A percentile compares a stretch with the other conserved stretches of the same genome.
Evolutionary conservation across 345 rosid genomes (phyloP).

Genomic region (Viola odorata): DNA sequence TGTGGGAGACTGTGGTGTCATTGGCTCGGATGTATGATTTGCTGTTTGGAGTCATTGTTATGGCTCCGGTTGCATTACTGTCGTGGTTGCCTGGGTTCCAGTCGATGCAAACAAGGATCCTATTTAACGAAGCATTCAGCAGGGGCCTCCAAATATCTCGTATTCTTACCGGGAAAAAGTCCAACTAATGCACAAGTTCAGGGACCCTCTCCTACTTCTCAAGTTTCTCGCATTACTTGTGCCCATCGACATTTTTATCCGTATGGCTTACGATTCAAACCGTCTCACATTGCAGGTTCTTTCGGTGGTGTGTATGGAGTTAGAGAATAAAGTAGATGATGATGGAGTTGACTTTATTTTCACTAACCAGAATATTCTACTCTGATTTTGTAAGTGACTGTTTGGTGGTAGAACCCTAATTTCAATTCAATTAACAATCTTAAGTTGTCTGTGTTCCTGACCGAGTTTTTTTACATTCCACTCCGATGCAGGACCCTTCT

Average conservation of each 20-base stretch:
- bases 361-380: too few species aligned
- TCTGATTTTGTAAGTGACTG: too few species aligned
- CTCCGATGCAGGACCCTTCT: too few species aligned
- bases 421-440: too few species aligned
- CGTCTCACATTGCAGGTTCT: too few species aligned
- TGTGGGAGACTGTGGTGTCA: constrained; percentile 75
- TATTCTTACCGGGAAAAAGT: constrained; percentile 66
- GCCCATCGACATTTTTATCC: neutral
- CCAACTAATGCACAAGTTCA: constrained; percentile 19
- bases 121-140: constrained; percentile 88
- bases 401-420: too few species aligned
- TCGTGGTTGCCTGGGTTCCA: constrained; percentile 94
- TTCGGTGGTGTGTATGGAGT: too few species aligned
- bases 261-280: too few species aligned
- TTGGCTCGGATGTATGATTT: constrained; percentile 78
- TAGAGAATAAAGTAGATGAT: too few species aligned
- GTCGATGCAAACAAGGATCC: constrained; percentile 80
- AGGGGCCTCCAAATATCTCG: constrained; percentile 85
- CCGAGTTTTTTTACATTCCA: too few species aligned
- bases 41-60: constrained; percentile 64
- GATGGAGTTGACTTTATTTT: too few species aligned
- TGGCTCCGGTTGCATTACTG: constrained; percentile 71
- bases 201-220: constrained; percentile 20
- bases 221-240: neutral
- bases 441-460: too few species aligned